phyloP scores from a whole-genome alignment of 2,329 filamentous ascomycete genomes.

The Nemania serpens region DNA sequence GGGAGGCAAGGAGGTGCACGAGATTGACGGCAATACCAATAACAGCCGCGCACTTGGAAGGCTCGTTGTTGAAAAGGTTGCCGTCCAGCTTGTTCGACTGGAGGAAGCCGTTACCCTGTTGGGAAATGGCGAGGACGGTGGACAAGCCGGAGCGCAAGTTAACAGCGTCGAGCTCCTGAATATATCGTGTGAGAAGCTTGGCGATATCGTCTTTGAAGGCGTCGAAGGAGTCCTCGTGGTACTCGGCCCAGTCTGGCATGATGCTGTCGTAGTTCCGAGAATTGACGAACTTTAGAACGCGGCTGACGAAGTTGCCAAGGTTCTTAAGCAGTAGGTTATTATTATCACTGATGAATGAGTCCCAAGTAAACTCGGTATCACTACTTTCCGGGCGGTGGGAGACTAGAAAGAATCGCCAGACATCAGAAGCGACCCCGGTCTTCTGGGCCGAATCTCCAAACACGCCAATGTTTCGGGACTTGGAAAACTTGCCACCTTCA shows the following conservation, averaged over 20 bases:
- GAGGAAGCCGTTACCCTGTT: slow-evolving; percentile 22
- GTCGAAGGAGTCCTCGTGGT: slow-evolving; percentile 17
- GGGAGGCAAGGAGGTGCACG: slow-evolving; percentile 21
- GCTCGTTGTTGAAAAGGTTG: slow-evolving; percentile 14
- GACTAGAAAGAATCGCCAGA: slow-evolving; percentile 23
- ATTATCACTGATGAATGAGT: slow-evolving; percentile 22
- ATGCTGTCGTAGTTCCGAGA: slow-evolving; percentile 19
- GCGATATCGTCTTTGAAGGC: slow-evolving; percentile 12
- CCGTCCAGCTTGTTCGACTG: slow-evolving; percentile 22
- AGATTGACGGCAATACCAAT: slow-evolving; percentile 24
- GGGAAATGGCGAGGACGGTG: slow-evolving; percentile 20
- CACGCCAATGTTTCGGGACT: slow-evolving; percentile 21
- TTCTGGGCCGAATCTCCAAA: slow-evolving; percentile 25
- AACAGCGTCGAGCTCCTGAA: slow-evolving; percentile 23
- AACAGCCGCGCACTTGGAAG: slow-evolving; percentile 24
- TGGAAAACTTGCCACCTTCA: slow-evolving; percentile 26
- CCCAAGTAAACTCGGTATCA: slow-evolving; percentile 24
- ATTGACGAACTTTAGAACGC: slow-evolving; percentile 23
- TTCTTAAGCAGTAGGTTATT: slow-evolving; percentile 24
- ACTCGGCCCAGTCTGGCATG: slow-evolving; percentile 19
- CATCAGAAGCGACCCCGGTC: slow-evolving; percentile 23
- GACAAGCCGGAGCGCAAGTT: slow-evolving; percentile 20
- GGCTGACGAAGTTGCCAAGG: slow-evolving; percentile 22
- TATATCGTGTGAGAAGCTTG: slow-evolving; percentile 22
- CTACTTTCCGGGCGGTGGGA: slow-evolving; percentile 20